Conservation (phyloP, 306 rosid species). For the Casuarina glauca region DNA sequence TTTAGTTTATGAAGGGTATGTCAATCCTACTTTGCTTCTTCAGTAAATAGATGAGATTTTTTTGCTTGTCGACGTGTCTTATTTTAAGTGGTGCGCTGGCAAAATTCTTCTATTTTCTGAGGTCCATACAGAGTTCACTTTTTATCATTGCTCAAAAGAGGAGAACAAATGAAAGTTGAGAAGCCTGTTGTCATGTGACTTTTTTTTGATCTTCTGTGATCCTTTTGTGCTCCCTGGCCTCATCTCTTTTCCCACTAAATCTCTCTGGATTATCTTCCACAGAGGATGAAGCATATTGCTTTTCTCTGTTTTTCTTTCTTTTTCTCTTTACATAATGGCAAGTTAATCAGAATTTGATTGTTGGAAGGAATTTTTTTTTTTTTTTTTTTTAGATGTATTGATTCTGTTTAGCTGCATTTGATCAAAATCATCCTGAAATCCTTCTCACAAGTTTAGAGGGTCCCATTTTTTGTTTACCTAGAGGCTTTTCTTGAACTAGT, state of each 20-base stretch:
- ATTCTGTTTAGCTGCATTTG: neutral
- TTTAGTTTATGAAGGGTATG: constrained; percentile 1
- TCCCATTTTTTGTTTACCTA: neutral
- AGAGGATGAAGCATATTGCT: neutral
- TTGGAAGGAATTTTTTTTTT: neutral
- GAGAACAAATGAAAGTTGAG: neutral
- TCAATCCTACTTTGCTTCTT: neutral
- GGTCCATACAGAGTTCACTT: neutral
- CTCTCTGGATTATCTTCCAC: neutral
- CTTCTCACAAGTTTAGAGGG: neutral
- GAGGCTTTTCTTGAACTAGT: neutral
- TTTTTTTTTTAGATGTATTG: neutral
- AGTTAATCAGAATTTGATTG: neutral
- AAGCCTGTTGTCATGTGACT: neutral
- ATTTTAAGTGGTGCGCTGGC: neutral
- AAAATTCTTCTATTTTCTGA: neutral
- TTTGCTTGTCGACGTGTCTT: neutral
- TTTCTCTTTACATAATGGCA: neutral
- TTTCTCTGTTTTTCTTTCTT: too few species aligned
- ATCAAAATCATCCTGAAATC: neutral
- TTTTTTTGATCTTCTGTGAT: neutral
- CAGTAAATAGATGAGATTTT: neutral
- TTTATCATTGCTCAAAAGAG: neutral
- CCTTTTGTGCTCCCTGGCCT: neutral
- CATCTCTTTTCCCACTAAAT: neutral